Evolutionary conservation across 176 grass and related monocot species (phyloP).

Genomic region (Olyra latifolia): DNA sequence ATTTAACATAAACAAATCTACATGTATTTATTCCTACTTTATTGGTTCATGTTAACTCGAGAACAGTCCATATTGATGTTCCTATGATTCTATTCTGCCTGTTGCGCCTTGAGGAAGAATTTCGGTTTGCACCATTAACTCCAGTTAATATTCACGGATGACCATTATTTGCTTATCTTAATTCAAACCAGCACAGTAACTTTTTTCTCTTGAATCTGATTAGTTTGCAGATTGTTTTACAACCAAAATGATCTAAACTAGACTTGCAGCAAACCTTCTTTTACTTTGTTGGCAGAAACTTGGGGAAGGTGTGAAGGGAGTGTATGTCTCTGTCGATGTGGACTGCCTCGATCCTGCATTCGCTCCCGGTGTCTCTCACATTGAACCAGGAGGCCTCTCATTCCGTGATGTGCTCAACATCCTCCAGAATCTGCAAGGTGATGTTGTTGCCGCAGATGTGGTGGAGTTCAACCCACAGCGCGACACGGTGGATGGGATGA

Average conservation of each 20-base stretch:
- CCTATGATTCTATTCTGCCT: neutral
- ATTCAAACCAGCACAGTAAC: neutral
- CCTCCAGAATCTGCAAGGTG: conserved; percentile 84
- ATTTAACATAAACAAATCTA: neutral
- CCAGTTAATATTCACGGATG: neutral
- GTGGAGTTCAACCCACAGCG: conserved; percentile 99
- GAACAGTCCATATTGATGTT: neutral
- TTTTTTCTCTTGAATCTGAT: neutral
- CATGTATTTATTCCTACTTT: neutral
- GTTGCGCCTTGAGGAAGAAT: neutral
- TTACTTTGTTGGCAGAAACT: conserved; percentile 64
- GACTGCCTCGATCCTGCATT: conserved; percentile 96
- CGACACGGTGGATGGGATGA: conserved; percentile 96
- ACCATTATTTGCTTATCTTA: neutral
- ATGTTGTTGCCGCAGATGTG: conserved; percentile 82
- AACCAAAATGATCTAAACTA: neutral
- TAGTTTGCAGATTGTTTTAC: neutral
- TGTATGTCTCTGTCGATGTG: conserved; percentile 85
- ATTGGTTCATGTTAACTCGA: neutral
- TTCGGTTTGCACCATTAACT: neutral
- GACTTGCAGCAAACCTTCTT: neutral
- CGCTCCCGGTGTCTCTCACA: conserved; percentile 90
- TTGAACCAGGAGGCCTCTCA: conserved; percentile 94
- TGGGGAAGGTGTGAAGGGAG: conserved; percentile 91
- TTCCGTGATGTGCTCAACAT: conserved; percentile 96